Evolutionary conservation across 2,329 filamentous ascomycete species (phyloP), one percentile per base, ranked within the genome.

Genomic region (Metarhizium brunneum): DNA sequence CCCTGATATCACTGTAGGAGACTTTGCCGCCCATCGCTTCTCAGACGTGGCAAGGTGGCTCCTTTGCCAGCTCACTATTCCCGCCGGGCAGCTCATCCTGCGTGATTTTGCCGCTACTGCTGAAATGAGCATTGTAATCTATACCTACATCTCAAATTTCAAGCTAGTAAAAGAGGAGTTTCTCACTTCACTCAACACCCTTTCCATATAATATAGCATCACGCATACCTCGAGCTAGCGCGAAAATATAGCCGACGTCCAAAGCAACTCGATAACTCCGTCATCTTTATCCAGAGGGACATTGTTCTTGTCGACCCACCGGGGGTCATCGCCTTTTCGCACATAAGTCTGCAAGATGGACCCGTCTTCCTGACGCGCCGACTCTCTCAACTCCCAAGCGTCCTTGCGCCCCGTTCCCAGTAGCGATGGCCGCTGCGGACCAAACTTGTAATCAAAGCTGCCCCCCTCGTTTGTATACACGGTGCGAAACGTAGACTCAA

Each of bases 401-500:
- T 76, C 75, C 66, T 80, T 80, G 48, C 72, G 69, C 5, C 77
- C 77, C 0, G 75, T 78, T 62, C 72, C 71, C 30, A 73, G 63
- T 8, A 80, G 66, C 35, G 71, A 74, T 32, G 71, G 70, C 3
- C 77, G 68, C 58, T 78, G 75, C 1, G 76, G 76, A 6, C 75
- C 76, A 54, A 79, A 72, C 59, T 73, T 73, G 59, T 76, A 78
- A 59, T 80, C 77, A 54, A 76, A 60, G 61, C 76, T 76, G 71
- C 72, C 75, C 18, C 73, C 74, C 55, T 71, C 72, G 58, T 76
- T 70, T 25, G 25, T 25, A 62, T 67, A 75, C 50, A 64, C 76
- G 58, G 65, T 79, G 57, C 65, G 72, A 65, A 81, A 79, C 1
- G 80, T 82, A 29, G 73, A 69, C 63, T 83, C 80, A 61, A 77